Percentiles rank a stretch among this genome's conserved stretches.
Conservation (phyloP, 257 asterid species). For the Galeopsis tetrahit region DNA sequence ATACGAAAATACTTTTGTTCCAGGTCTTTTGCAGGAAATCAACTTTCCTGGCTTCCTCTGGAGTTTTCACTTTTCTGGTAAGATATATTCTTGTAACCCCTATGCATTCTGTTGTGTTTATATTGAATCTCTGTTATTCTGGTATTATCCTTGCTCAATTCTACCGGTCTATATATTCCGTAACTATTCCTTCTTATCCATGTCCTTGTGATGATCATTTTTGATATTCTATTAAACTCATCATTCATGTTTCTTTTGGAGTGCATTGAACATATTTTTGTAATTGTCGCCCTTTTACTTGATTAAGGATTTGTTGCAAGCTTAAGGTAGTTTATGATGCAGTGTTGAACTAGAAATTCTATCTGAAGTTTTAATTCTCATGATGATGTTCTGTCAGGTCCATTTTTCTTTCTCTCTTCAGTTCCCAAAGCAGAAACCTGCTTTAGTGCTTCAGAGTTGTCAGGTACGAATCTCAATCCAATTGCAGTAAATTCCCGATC, state of each 20-base stretch:
- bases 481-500: neutral
- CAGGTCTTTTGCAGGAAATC: slow-evolving; percentile 93
- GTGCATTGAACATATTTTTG: neutral
- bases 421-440: slow-evolving; percentile 86
- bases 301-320: neutral
- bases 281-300: neutral
- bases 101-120: neutral
- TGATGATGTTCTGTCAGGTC: slow-evolving; percentile 53
- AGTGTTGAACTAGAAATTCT: slow-evolving; percentile 6
- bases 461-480: slow-evolving; percentile 49
- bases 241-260: neutral
- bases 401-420: slow-evolving; percentile 78
- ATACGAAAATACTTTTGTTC: slow-evolving; percentile 32
- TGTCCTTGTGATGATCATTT: neutral
- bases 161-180: slow-evolving; percentile 5
- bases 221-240: slow-evolving; percentile 16
- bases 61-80: slow-evolving; percentile 86
- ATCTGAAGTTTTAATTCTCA: neutral
- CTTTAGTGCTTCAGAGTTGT: slow-evolving; percentile 79
- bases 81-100: slow-evolving; percentile 27
- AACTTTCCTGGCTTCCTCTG: slow-evolving; percentile 72
- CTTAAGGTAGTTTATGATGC: neutral
- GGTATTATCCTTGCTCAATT: neutral
- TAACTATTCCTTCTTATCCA: slow-evolving; percentile 15
- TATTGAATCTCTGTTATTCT: neutral